Percentiles rank a stretch among this genome's conserved stretches.
These are phyloP conservation scores for Nasturtium officinale DNA, from an alignment of 345 rosid genomes.

Conservation along the genomic window DNA sequence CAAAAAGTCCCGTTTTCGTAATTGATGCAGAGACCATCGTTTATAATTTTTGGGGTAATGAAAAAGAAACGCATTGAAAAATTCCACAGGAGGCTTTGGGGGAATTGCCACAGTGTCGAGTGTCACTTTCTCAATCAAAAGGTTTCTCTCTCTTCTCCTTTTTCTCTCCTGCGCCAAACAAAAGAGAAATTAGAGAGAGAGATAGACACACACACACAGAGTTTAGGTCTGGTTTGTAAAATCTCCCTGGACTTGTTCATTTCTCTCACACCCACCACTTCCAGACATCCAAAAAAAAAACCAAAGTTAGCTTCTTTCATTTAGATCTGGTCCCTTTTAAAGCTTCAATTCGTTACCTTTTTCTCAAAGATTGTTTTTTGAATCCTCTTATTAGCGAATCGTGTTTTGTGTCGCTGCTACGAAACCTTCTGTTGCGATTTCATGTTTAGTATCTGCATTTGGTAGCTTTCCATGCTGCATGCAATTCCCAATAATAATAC, in stretches of 20 bases:
- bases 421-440: background rate
- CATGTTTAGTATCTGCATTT: conserved; percentile 34
- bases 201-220: background rate
- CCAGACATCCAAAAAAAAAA: background rate
- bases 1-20: background rate
- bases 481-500: conserved; percentile 32
- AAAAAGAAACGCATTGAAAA: conserved; percentile 8
- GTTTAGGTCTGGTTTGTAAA: conserved; percentile 38
- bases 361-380: background rate
- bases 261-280: conserved; percentile 30
- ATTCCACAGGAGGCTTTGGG: conserved; percentile 8
- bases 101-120: conserved; percentile 29
- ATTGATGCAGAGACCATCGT: conserved; percentile 5
- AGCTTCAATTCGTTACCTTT: conserved; percentile 30
- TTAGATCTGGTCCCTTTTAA: conserved; percentile 35
- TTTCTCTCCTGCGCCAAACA: conserved; percentile 38
- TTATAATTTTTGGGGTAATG: background rate
- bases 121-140: conserved; percentile 43
- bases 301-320: conserved; percentile 1
- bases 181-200: conserved; percentile 9
- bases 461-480: conserved; percentile 36
- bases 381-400: background rate
- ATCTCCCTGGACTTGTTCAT: conserved; percentile 27
- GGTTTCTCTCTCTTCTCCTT: conserved; percentile 42
- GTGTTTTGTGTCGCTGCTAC: background rate